These are phyloP conservation scores for Metarhizium guizhouense DNA, from an alignment of 2,329 filamentous ascomycete species.

Conservation along the genomic window DNA sequence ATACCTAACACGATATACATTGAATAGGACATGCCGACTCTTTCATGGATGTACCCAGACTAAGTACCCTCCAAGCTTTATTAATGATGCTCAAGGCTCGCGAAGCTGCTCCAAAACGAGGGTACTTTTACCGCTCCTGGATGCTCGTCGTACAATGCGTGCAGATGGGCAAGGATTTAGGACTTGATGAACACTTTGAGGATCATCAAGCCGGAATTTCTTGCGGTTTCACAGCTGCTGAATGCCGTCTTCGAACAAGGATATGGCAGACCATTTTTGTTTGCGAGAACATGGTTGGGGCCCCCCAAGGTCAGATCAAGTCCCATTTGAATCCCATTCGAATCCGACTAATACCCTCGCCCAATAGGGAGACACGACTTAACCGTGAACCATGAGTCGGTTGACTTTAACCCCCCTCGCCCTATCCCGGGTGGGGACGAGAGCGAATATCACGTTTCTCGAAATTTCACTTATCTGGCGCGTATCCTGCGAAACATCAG, in stretches of 20 bases:
- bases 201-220: constrained; percentile 63
- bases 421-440: constrained; percentile 61
- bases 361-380: constrained; percentile 65
- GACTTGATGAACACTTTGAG: constrained; percentile 77
- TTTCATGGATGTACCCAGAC: constrained; percentile 82
- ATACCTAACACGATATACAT: background rate
- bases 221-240: constrained; percentile 60
- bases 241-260: constrained; percentile 76
- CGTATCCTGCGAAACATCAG: constrained; percentile 71
- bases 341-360: background rate
- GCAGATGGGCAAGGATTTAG: constrained; percentile 86
- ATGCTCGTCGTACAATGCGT: constrained; percentile 89
- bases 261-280: constrained; percentile 86
- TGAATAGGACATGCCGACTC: constrained; percentile 72
- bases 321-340: background rate
- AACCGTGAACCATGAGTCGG: constrained; percentile 62
- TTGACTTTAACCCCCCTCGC: constrained; percentile 63
- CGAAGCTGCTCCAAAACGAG: constrained; percentile 83
- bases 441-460: constrained; percentile 66
- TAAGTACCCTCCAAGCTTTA: constrained; percentile 87
- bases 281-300: constrained; percentile 87
- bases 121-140: constrained; percentile 96
- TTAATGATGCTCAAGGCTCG: constrained; percentile 83
- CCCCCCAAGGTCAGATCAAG: constrained; percentile 65
- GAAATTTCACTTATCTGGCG: constrained; percentile 76